A percentile compares a stretch with the other conserved stretches of the same genome.
These are phyloP conservation scores for Didymella arachidicola DNA, from an alignment of 2,329 filamentous ascomycete species.

Conservation along the genomic window DNA sequence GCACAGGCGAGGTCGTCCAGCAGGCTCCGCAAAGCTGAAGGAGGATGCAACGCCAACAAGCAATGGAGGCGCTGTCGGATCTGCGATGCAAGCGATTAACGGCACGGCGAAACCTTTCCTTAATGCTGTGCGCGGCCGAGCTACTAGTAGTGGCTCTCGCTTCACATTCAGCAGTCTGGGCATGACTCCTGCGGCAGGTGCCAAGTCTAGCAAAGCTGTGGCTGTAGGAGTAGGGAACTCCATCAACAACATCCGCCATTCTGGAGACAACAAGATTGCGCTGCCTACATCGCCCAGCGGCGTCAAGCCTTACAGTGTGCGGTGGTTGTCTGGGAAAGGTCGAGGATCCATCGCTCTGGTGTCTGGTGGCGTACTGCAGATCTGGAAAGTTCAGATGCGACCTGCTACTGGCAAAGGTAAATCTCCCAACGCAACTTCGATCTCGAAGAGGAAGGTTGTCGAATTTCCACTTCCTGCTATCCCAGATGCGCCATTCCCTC, in stretches of 20 bases:
- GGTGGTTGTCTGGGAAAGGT: conserved; percentile 70
- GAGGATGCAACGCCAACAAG: conserved; percentile 47
- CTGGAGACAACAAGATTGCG: conserved; percentile 76
- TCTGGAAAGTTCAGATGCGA: conserved; percentile 66
- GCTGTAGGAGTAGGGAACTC: conserved; percentile 78
- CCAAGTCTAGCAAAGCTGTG: conserved; percentile 75
- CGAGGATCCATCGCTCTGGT: conserved; percentile 70
- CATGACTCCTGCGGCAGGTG: conserved; percentile 55
- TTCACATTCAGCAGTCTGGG: conserved; percentile 50
- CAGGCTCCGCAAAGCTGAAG: conserved; percentile 34
- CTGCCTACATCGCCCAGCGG: conserved; percentile 65
- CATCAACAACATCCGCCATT: conserved; percentile 74
- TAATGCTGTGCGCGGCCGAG: conserved; percentile 49
- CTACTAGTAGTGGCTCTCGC: conserved; percentile 40
- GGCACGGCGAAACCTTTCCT: conserved; percentile 53
- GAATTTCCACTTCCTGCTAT: conserved; percentile 73
- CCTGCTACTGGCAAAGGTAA: conserved; percentile 52
- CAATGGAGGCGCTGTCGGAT: conserved; percentile 45
- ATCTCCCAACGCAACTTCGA: conserved; percentile 50
- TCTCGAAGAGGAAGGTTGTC: conserved; percentile 66
- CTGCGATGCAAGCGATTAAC: conserved; percentile 55
- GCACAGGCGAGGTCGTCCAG: conserved; percentile 57
- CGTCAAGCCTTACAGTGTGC: conserved; percentile 67
- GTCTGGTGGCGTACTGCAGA: conserved; percentile 70
- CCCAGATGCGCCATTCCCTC: conserved; percentile 61